Percentiles rank a stretch among this genome's conserved stretches.
Conservation (phyloP, 495 filamentous ascomycete genomes). For the Aspergillus cavernicola region DNA sequence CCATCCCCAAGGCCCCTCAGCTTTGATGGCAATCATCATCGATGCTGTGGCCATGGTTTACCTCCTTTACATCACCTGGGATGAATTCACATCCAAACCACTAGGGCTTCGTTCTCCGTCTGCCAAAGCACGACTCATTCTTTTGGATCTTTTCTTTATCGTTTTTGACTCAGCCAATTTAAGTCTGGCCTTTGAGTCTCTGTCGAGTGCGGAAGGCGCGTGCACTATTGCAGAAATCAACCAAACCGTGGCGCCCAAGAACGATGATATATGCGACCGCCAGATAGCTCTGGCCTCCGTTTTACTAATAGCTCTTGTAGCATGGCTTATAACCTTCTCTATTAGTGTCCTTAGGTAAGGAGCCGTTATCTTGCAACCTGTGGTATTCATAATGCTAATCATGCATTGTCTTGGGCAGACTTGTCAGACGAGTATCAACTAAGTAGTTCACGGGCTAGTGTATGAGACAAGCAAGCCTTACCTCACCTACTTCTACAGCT, state of each 20-base stretch:
- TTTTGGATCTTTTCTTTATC: conserved; percentile 93
- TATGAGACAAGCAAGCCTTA: neutral
- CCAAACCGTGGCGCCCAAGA: conserved; percentile 33
- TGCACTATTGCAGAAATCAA: conserved; percentile 47
- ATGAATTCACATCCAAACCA: conserved; percentile 93
- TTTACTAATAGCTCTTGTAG: conserved; percentile 75
- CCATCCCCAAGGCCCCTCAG: conserved; percentile 62
- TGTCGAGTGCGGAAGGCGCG: conserved; percentile 66
- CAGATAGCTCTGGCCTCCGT: conserved; percentile 78
- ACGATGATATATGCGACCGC: conserved; percentile 56
- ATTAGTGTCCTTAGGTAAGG: conserved; percentile 79
- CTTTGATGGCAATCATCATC: conserved; percentile 85
- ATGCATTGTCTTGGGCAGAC: conserved; percentile 31
- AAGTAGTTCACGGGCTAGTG: neutral
- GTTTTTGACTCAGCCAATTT: conserved; percentile 93
- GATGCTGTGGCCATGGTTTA: conserved; percentile 88
- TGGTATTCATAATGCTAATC: conserved; percentile 1
- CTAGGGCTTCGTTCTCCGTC: conserved; percentile 77
- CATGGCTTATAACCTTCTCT: conserved; percentile 86
- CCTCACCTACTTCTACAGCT: neutral
- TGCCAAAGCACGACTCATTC: conserved; percentile 80
- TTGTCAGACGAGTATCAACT: conserved; percentile 66
- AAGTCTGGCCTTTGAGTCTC: conserved; percentile 79
- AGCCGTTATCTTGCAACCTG: neutral
- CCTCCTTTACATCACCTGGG: conserved; percentile 87